These are phyloP conservation scores for Flammula alnicola DNA, from an alignment of 1,284 basidiomycete species.

Conservation along the genomic window DNA sequence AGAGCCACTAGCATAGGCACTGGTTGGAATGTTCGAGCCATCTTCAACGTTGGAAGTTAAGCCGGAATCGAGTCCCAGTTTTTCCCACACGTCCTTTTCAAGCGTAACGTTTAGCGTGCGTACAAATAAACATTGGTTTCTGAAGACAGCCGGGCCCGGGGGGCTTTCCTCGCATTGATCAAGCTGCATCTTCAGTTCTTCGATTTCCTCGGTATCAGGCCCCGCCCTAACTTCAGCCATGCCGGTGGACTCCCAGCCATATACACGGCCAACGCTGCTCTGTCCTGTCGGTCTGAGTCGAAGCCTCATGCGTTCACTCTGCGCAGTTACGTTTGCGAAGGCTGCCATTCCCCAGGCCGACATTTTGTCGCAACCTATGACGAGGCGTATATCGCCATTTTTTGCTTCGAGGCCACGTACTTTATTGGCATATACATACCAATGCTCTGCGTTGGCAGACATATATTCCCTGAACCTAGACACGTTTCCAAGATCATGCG, in stretches of 20 bases:
- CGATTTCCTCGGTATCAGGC: no score
- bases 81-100: no score
- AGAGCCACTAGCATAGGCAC: no score
- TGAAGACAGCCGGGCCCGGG: no score
- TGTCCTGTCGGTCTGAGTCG: background rate
- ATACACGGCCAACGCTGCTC: background rate
- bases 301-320: conserved; percentile 1
- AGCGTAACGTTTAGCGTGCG: no score
- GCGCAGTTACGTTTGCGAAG: background rate
- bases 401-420: conserved; percentile 9
- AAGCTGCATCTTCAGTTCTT: no score
- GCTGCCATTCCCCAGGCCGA: conserved; percentile 26
- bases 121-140: no score
- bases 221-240: no score
- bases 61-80: no score
- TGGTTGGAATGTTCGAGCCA: no score
- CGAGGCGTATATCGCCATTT: conserved; percentile 26
- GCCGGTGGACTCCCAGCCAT: conserved; percentile 15
- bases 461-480: conserved; percentile 16
- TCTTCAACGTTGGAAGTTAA: no score
- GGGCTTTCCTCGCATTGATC: no score
- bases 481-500: conserved; percentile 6
- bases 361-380: conserved; percentile 28
- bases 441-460: conserved; percentile 17
- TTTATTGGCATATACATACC: conserved; percentile 24